Percentiles rank a stretch among this genome's conserved stretches.
These are phyloP conservation scores for Aspergillus ibericus DNA, from an alignment of 2,329 filamentous ascomycete species.

Conservation along the genomic window DNA sequence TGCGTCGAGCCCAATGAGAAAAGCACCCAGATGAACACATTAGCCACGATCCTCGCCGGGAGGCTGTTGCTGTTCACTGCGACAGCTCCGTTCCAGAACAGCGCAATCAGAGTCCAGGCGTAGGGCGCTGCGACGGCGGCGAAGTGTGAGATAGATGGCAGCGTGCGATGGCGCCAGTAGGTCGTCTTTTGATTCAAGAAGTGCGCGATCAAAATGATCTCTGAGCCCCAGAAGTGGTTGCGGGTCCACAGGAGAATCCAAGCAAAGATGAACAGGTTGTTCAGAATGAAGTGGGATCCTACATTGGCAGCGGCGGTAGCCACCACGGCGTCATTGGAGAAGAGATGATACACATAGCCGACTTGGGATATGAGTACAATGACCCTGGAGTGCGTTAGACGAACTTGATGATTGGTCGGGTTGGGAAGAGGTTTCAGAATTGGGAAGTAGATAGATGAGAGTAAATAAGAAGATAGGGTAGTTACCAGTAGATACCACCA, in stretches of 20 bases:
- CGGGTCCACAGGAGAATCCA: conserved; percentile 83
- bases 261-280: conserved; percentile 78
- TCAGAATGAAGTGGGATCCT: conserved; percentile 79
- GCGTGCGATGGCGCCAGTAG: conserved; percentile 76
- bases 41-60: conserved; percentile 75
- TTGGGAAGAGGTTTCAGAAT: too few species aligned
- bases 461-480: neutral
- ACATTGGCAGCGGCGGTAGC: conserved; percentile 73
- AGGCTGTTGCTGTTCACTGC: conserved; percentile 69
- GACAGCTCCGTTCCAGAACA: conserved; percentile 88
- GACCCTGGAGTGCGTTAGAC: conserved; percentile 52
- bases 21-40: conserved; percentile 84
- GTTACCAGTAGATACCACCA: conserved; percentile 72
- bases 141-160: conserved; percentile 72
- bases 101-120: conserved; percentile 80
- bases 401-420: neutral
- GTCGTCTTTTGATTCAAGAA: conserved; percentile 75
- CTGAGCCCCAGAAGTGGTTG: conserved; percentile 71
- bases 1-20: conserved; percentile 76
- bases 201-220: conserved; percentile 75
- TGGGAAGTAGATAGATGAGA: neutral
- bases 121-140: conserved; percentile 75
- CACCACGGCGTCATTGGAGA: conserved; percentile 62
- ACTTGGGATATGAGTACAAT: conserved; percentile 73
- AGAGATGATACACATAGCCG: conserved; percentile 74